Conservation (phyloP, 805 yeast species). For the Ogataea parapolymorpha region DNA sequence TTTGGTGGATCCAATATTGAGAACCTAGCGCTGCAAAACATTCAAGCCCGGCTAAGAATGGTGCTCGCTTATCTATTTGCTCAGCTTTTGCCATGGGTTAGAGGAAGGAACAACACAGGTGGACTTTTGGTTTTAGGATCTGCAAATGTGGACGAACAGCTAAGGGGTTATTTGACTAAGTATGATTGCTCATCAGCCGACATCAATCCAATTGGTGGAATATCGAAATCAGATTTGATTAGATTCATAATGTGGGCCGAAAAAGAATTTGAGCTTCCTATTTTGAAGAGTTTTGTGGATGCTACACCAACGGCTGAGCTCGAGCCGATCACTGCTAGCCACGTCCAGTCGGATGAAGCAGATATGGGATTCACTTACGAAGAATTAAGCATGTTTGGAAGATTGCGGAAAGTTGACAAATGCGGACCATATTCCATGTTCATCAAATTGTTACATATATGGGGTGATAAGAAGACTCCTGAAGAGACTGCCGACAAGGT, state of each 20-base stretch:
- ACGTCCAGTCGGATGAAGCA: conserved; percentile 93
- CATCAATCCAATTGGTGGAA: conserved; percentile 97
- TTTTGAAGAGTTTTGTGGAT: conserved; percentile 69
- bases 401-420: conserved; percentile 84
- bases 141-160: conserved; percentile 95
- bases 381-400: conserved; percentile 87
- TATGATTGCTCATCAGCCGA: conserved; percentile 98
- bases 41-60: conserved; percentile 96
- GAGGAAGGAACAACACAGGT: conserved; percentile 63
- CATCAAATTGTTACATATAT: conserved; percentile 80
- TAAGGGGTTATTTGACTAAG: conserved; percentile 93
- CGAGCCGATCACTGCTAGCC: conserved; percentile 89
- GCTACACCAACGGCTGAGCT: conserved; percentile 98
- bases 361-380: conserved; percentile 99
- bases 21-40: conserved; percentile 91
- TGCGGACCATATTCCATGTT: conserved; percentile 98
- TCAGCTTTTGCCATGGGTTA: conserved; percentile 90
- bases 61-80: conserved; percentile 92
- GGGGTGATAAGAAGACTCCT: conserved; percentile 85
- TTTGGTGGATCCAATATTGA: conserved; percentile 93
- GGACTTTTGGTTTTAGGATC: conserved; percentile 91
- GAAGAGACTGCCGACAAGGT: conserved; percentile 88
- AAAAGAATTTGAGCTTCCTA: conserved; percentile 65
- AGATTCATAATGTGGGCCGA: conserved; percentile 81
- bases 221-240: conserved; percentile 90